These are phyloP conservation scores for Acanthamoeba castellanii DNA, from an alignment of 208 protist species.

Conservation along the genomic window DNA sequence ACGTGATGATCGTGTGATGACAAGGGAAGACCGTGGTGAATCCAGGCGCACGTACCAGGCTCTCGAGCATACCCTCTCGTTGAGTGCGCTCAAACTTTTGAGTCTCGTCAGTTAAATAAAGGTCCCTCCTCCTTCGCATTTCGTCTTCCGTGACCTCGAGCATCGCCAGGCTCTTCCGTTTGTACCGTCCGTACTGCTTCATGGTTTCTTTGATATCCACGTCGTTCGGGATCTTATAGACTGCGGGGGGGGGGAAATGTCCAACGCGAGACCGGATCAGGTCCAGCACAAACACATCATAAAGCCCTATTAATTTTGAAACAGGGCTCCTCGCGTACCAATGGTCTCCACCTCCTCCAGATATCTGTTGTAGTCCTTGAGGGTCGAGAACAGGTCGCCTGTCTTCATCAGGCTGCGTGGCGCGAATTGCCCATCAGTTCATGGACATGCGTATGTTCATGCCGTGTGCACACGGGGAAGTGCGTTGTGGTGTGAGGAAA, in stretches of 20 bases:
- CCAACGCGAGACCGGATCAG: background rate
- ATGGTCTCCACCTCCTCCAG: background rate
- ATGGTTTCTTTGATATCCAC: background rate
- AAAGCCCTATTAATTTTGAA: too few relatives aligned
- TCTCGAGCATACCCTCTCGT: conserved; percentile 8
- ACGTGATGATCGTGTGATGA: too few relatives aligned
- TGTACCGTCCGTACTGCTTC: conserved; percentile 15
- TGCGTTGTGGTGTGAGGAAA: background rate
- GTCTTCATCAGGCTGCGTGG: background rate
- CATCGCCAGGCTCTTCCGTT: background rate
- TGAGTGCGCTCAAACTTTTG: conserved; percentile 2
- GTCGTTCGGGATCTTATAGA: conserved; percentile 23
- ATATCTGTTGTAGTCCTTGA: conserved; percentile 3
- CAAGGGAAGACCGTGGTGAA: too few relatives aligned
- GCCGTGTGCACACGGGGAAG: background rate
- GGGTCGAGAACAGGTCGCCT: background rate
- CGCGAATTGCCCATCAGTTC: background rate
- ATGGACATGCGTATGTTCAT: too few relatives aligned
- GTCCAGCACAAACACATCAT: background rate
- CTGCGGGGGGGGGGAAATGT: background rate
- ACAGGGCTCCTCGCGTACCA: background rate
- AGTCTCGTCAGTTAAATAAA: background rate
- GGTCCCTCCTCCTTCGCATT: background rate
- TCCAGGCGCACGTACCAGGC: background rate
- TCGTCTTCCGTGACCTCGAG: background rate